Conservation (phyloP, 345 rosid species). For the Gossypium arboreum region DNA sequence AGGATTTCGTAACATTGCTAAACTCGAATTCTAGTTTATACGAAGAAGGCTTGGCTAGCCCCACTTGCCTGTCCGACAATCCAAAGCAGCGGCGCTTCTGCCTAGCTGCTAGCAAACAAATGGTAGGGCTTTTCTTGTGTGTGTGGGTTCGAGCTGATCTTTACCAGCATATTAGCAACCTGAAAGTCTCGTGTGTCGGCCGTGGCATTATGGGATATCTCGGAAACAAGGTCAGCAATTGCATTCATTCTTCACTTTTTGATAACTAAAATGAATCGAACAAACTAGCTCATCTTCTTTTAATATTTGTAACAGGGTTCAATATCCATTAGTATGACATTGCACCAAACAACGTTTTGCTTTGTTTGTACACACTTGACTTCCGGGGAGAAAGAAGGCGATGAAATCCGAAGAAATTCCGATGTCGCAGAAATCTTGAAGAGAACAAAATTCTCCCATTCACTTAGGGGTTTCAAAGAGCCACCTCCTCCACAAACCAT, state of each 20-base stretch:
- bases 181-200: conserved; percentile 88
- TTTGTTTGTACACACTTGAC: conserved; percentile 88
- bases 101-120: conserved; percentile 87
- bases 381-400: conserved; percentile 92
- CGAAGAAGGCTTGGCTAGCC: conserved; percentile 26
- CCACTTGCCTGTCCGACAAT: conserved; percentile 22
- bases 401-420: conserved; percentile 69
- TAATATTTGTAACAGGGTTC: conserved; percentile 54
- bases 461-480: conserved; percentile 30
- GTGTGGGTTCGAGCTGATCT: conserved; percentile 82
- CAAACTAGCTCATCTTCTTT: background rate
- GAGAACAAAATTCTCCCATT: conserved; percentile 65
- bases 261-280: background rate
- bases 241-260: background rate
- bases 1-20: conserved; percentile 28
- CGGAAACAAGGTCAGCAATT: conserved; percentile 72
- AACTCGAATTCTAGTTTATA: conserved; percentile 5
- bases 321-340: conserved; percentile 74
- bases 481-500: conserved; percentile 46
- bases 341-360: conserved; percentile 66
- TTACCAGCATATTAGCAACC: conserved; percentile 42
- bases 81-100: conserved; percentile 35
- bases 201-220: conserved; percentile 97
- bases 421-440: conserved; percentile 78
- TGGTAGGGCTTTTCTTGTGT: conserved; percentile 89